Evolutionary conservation across 106 monocot genomes (phyloP).

Genomic region (Phalaenopsis equestris): DNA sequence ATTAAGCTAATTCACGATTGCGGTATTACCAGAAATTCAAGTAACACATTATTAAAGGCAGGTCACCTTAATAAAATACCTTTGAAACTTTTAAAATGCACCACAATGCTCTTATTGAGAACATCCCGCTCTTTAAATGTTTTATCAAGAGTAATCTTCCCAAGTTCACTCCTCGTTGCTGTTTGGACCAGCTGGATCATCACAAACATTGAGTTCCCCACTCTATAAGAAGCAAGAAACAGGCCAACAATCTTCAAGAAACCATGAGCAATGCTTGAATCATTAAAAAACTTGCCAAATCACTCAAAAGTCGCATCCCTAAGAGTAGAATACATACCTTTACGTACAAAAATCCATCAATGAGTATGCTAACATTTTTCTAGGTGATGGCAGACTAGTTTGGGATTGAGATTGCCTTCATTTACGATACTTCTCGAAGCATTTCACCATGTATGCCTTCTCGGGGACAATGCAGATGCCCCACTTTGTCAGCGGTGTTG

Average conservation of each 20-base stretch:
- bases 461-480: slow-evolving; percentile 69
- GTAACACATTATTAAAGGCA: background rate
- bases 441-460: slow-evolving; percentile 59
- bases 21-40: background rate
- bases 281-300: background rate
- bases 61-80: background rate
- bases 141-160: slow-evolving; percentile 90
- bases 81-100: slow-evolving; percentile 7
- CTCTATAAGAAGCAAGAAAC: slow-evolving; percentile 79
- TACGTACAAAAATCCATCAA: slow-evolving; percentile 83
- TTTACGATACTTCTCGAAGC: slow-evolving; percentile 64
- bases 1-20: background rate
- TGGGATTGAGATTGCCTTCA: slow-evolving; percentile 81
- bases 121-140: slow-evolving; percentile 80
- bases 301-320: background rate
- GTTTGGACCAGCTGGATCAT: slow-evolving; percentile 88
- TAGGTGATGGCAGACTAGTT: slow-evolving; percentile 87
- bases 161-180: slow-evolving; percentile 94
- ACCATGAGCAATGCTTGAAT: background rate
- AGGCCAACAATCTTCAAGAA: slow-evolving; percentile 80
- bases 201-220: slow-evolving; percentile 79
- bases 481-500: slow-evolving; percentile 44
- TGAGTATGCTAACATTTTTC: slow-evolving; percentile 92
- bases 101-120: slow-evolving; percentile 89
- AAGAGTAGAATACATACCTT: slow-evolving; percentile 32